Conservation (phyloP, 345 rosid species). For the Sisymbrium altissimum region DNA sequence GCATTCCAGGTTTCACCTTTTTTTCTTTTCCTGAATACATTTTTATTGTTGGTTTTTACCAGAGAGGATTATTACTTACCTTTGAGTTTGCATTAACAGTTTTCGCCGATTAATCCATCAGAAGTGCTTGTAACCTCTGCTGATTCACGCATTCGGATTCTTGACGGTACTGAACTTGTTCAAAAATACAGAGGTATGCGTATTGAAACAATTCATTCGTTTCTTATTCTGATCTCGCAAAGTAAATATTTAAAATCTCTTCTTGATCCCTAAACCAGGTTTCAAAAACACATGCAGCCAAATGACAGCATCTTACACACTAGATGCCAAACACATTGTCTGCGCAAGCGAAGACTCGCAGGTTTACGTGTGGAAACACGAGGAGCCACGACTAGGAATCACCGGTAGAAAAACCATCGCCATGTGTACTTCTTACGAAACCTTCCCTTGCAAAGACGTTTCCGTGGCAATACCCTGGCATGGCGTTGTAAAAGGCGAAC, state of each 20-base stretch:
- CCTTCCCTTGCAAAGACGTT: constrained; percentile 77
- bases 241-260: not conserved
- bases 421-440: constrained; percentile 52
- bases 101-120: constrained; percentile 67
- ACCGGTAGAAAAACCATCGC: constrained; percentile 43
- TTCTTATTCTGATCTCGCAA: not conserved
- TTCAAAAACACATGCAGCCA: constrained; percentile 79
- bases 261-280: constrained; percentile 39
- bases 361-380: constrained; percentile 77
- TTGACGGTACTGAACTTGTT: constrained; percentile 59
- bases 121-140: constrained; percentile 85
- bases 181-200: constrained; percentile 71
- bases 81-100: constrained; percentile 41
- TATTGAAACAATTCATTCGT: not conserved
- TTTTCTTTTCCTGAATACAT: not conserved
- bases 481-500: constrained; percentile 65
- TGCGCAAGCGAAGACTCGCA: constrained; percentile 89
- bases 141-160: constrained; percentile 75
- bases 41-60: not conserved
- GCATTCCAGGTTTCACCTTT: constrained; percentile 67
- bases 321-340: constrained; percentile 62
- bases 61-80: not conserved
- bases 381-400: constrained; percentile 40
- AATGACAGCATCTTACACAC: constrained; percentile 77
- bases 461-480: constrained; percentile 88